phyloP scores from a whole-genome alignment of 805 yeast genomes.

The Wickerhamiella musiphila region DNA sequence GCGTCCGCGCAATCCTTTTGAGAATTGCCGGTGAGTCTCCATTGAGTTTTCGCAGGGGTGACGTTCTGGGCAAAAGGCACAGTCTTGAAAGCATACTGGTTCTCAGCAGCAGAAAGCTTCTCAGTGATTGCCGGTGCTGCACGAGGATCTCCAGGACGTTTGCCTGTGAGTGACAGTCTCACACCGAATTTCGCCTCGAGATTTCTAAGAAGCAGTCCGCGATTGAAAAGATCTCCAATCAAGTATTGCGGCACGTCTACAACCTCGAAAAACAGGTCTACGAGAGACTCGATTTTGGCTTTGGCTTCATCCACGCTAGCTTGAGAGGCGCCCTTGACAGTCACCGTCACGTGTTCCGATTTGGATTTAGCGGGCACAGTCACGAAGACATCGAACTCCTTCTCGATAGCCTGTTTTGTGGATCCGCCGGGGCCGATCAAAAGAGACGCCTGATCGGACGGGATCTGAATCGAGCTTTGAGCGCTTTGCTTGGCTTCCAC shows the following conservation, averaged over 20 bases:
- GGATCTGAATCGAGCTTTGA: conserved; percentile 26
- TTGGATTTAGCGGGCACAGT: conserved; percentile 42
- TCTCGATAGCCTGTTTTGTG: conserved; percentile 53
- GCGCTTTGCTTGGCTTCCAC: conserved; percentile 25
- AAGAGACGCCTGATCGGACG: conserved; percentile 57
- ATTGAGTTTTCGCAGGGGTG: conserved; percentile 22
- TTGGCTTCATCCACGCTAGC: conserved; percentile 48
- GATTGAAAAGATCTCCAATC: conserved; percentile 47
- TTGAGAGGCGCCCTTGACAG: conserved; percentile 41
- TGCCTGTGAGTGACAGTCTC: conserved; percentile 26
- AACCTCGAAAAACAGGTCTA: conserved; percentile 37
- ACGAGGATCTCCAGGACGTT: conserved; percentile 31
- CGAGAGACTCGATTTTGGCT: conserved; percentile 39
- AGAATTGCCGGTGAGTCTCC: conserved; percentile 45
- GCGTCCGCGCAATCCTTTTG: conserved; percentile 36
- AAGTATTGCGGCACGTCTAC: conserved; percentile 39
- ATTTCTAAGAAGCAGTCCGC: conserved; percentile 43
- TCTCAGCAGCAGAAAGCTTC: conserved; percentile 28
- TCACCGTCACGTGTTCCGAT: conserved; percentile 29
- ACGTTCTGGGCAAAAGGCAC: conserved; percentile 20
- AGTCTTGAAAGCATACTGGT: conserved; percentile 23
- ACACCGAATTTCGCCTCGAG: conserved; percentile 36
- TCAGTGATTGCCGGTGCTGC: conserved; percentile 15
- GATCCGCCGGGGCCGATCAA: conserved; percentile 72
- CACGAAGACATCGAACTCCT: conserved; percentile 45